A percentile compares a stretch with the other conserved stretches of the same genome.
Evolutionary conservation across 805 yeast genomes (phyloP).

Genomic region (Ogataea methylovora): DNA sequence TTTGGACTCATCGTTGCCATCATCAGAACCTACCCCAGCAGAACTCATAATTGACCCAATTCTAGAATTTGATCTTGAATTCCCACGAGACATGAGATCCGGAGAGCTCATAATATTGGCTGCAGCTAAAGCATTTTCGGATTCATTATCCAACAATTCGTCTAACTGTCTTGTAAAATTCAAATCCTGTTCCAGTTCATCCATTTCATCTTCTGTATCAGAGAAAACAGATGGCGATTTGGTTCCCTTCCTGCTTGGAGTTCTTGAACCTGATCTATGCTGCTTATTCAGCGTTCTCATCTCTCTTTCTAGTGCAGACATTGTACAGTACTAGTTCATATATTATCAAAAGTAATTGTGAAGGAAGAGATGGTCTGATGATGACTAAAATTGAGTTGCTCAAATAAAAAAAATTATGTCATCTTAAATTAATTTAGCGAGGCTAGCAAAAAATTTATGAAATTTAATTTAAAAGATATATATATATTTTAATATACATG

Average conservation of each 20-base stretch:
- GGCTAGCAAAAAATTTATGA: no score
- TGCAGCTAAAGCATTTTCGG: not conserved
- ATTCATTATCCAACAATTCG: constrained; percentile 9
- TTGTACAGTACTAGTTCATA: constrained; percentile 1
- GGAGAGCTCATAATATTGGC: not conserved
- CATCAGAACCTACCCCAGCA: constrained; percentile 6
- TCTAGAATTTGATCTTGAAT: constrained; percentile 16
- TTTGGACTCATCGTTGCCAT: constrained; percentile 2
- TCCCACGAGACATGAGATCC: not conserved
- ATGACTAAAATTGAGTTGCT: no score
- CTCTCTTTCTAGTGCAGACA: constrained; percentile 15
- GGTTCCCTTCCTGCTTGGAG: constrained; percentile 8
- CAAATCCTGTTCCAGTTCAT: constrained; percentile 10
- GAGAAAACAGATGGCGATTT: constrained; percentile 8
- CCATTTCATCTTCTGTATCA: constrained; percentile 11
- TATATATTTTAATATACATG: no score
- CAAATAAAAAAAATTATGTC: no score
- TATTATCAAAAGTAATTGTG: not conserved
- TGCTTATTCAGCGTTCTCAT: constrained; percentile 4
- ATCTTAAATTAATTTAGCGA: no score
- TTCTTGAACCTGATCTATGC: constrained; percentile 15
- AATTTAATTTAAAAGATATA: no score
- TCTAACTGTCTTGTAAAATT: constrained; percentile 12
- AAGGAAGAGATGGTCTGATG: not conserved
- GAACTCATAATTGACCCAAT: constrained; percentile 14